Evolutionary conservation across 495 filamentous ascomycete species (phyloP), one percentile per base, ranked within the genome.

Genomic region (Penicillium manginii): DNA sequence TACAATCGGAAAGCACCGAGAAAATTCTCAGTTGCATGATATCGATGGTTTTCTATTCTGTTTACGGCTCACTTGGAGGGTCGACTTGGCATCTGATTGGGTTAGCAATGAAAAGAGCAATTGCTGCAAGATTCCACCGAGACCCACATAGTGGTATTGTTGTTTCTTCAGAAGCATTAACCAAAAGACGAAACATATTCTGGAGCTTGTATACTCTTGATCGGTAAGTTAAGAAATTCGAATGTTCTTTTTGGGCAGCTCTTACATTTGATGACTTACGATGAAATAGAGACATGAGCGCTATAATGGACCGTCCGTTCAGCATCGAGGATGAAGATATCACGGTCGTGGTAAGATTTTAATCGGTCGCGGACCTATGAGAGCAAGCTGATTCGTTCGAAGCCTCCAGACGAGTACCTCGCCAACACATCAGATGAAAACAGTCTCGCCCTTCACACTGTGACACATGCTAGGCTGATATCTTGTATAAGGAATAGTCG

Each of bases 41-140:
- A 10, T 61, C 60, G 39, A 37, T 71, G 39, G 50, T 65, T 2
- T 17, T 67, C 5, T 65, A 67, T 49, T 68, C 68, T 2, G 54
- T 69, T 56, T 52, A 65, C n/a, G 61, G 53, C 40, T 45, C 61
- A 4, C 54, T 35, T 1, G 68, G 66, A 10, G 68, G 68, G 0
- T 71, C 68, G 3, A 57, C 63, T 1, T 71, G 68, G 68, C 68
- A 71, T 50, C 49, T 69, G 21, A 33, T 71, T 21, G 68, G 68
- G 10, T 51, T 68, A 10, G 68, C 68, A 5, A 65, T 71, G 66
- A 60, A 64, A 29, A 71, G 65, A 39, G 62, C 60, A 35, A 64
- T 71, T 46, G 54, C 63, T 2, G 63, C 61, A 37, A 29, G 63
- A 32, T 62, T 71, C 21, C 66, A 71, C 31, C 61, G 62, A 35